Evolutionary conservation across 2,329 filamentous ascomycete genomes (phyloP), one percentile per base, ranked within the genome.

Genomic region (Pleomassaria siparia): DNA sequence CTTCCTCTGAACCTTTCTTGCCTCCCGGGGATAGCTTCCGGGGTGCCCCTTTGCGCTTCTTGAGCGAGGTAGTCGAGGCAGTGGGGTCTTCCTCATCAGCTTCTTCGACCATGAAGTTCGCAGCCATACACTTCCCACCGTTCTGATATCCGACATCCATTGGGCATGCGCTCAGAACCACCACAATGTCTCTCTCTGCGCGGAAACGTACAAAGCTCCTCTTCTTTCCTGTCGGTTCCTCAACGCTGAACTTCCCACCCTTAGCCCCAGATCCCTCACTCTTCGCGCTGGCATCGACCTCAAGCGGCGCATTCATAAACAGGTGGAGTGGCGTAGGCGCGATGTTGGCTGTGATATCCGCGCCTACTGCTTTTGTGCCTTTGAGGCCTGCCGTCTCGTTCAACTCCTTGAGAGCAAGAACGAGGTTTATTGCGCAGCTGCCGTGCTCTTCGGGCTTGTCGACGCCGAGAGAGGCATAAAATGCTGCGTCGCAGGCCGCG

Each of bases 371-470:
- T 45, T 74, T 74, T 1, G 72, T 63, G 13, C 75, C 75, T 46
- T 76, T 75, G 16, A 78, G 57, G 0, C 75, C 75, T 6, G 72
- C 72, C 15, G 69, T 67, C 50, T 74, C 72, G 57, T 78, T 77
- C 26, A 77, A 58, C 49, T 77, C 73, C 43, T 75, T 74, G 21
- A 78, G 66, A 7, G 75, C 75, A 5, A 77, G 68, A 1, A 77
- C 74, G 3, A 77, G 67, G 53, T 78, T 78, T 58, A 77, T 74
- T 0, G 75, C 75, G 56, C 75, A 78, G 25, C 66, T 71, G 20
- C 75, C 74, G 51, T 77, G 75, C 44, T 76, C 67, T 22, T 71
- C 73, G 52, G 74, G 75, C 30, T 73, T 68, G 4, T 74, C 65
- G 15, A 76, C 69, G 6, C 72, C 73, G 0, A 78, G 60, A 1